A percentile compares a stretch with the other conserved stretches of the same genome.
Conservation (phyloP, 2,329 filamentous ascomycete species). For the Neurospora crassa region DNA sequence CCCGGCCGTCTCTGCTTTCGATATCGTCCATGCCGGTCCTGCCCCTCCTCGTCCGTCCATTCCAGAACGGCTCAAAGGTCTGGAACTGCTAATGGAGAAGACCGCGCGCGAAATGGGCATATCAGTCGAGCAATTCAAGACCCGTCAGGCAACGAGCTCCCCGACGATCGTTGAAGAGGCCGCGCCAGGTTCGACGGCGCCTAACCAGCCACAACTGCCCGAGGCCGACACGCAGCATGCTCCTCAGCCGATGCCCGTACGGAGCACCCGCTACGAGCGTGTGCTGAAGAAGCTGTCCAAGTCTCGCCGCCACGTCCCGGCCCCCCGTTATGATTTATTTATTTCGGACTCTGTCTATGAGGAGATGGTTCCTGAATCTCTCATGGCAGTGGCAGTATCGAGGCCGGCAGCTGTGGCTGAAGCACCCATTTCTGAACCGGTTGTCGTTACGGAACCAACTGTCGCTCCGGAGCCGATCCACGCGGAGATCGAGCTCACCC, state of each 20-base stretch:
- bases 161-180: neutral
- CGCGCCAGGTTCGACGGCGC: neutral
- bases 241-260: neutral
- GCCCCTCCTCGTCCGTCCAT: neutral
- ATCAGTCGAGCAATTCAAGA: neutral
- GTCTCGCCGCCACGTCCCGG: neutral
- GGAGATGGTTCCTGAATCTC: neutral
- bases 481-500: neutral
- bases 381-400: neutral
- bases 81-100: neutral
- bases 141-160: neutral
- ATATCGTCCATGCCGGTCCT: neutral
- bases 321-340: neutral
- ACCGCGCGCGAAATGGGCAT: neutral
- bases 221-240: neutral
- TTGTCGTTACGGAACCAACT: neutral
- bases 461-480: neutral
- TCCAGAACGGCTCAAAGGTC: neutral
- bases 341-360: neutral
- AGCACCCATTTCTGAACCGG: neutral
- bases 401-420: neutral
- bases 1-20: neutral
- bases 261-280: neutral
- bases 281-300: neutral
- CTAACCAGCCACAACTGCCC: neutral